Base-by-base conservation (phyloP, 768 basidiomycete species). In the Tricholoma sp. region DNA sequence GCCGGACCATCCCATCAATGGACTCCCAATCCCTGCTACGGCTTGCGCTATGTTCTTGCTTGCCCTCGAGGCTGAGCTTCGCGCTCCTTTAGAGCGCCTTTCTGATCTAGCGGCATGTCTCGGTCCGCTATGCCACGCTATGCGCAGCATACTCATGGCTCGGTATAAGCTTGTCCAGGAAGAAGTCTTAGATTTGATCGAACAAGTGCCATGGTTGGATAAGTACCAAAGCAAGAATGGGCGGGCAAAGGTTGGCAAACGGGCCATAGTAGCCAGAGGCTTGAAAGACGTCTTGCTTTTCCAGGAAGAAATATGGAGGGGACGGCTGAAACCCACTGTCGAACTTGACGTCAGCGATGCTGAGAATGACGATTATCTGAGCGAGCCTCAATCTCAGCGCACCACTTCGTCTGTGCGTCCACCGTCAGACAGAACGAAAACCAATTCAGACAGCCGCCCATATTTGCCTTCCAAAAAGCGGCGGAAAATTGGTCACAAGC, bases 161-260 rank as follows among this genome's bases (percentile, higher is more conserved):
- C 83, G 88, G 3, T 92, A 92, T 70, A 86, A 83, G 66, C 60
- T 74, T 36, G 67, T 89, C 29, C 84, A 84, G 63, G 83, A 87
- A 62, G 69, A 80, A 54, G 70, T 91, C 32, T 78, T 78, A 34
- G 71, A 76, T 54, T 83, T 82, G 77, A 80, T 84, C 28, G 73
- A 78, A 50, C 78, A 80, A n/a, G 75, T 92, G 3, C 87, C 88
- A 4, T 93, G 90, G 91, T 73, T 91, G 10, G 78, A 83, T 58
- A 78, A 81, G 47, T 84, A 84, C 58, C 68, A 74, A 49, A 68
- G 61, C 68, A 78, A 71, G 59, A 69, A 72, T 45, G 81, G 85
- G 0, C 77, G 84, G 10, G 80, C 85, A 13, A 86, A 83, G 63
- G 71, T 81, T 41, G 71, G 86, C 10, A 86, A 84, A 66, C 78